These are phyloP conservation scores for Microbotryum saponariae DNA, from an alignment of 1,284 basidiomycete genomes.

Conservation along the genomic window DNA sequence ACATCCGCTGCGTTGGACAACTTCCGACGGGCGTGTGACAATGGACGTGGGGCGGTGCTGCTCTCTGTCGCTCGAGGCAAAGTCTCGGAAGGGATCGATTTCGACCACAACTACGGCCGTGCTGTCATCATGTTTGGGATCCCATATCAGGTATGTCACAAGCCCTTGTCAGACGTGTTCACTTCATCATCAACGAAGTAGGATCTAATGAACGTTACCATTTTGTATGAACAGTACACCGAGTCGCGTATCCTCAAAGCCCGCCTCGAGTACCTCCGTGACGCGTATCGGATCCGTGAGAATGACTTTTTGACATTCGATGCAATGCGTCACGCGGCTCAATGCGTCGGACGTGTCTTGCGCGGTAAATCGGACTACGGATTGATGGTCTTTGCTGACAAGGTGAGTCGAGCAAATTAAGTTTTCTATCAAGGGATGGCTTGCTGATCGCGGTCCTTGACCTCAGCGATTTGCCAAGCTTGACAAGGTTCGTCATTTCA, in stretches of 20 bases:
- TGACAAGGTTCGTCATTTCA: conserved; percentile 55
- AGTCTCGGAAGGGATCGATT: conserved; percentile 99
- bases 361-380: conserved; percentile 99
- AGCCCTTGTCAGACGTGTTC: conserved; percentile 9
- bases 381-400: conserved; percentile 98
- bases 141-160: conserved; percentile 47
- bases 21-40: conserved; percentile 95
- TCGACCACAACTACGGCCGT: conserved; percentile 97
- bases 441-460: not conserved
- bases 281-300: conserved; percentile 95
- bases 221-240: conserved; percentile 60
- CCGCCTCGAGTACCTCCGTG: conserved; percentile 92
- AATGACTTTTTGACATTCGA: conserved; percentile 99
- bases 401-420: conserved; percentile 50
- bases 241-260: conserved; percentile 97
- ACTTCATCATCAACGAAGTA: not conserved
- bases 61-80: conserved; percentile 97
- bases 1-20: conserved; percentile 97
- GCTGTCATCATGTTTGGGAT: conserved; percentile 98
- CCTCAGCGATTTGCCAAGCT: conserved; percentile 84
- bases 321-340: conserved; percentile 97
- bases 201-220: not conserved
- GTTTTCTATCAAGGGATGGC: not conserved
- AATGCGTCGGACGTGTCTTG: conserved; percentile 95
- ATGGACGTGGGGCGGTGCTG: conserved; percentile 92